Base-by-base conservation (phyloP, 1,284 basidiomycete genomes). In the Blastosporella zonata region DNA sequence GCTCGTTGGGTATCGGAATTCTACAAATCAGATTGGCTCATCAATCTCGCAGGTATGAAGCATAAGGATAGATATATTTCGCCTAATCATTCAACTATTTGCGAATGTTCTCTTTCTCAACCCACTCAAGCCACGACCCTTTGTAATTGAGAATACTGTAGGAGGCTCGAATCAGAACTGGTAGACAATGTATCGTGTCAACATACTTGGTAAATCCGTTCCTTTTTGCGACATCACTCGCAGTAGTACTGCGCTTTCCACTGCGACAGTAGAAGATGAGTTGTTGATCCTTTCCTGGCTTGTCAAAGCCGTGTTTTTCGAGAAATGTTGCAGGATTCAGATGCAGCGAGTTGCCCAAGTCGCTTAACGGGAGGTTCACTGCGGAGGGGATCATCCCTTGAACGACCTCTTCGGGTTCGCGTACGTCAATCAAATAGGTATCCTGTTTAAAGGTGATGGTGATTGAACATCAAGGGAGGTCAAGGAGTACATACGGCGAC, bases 331-430 rank as follows among this genome's bases (percentile, higher is more conserved):
- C 75, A 2, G 77, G 68, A 42, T 75, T 67, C 48, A 89, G 69
- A 56, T 82, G 74, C 41, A 99, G 68, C 5, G 92, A 84, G 38
- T 78, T 79, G 34, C 82, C 71, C 46, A 99, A 79, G 17, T 79
- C 77, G 3, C 90, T 90, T 18, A 99, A 81, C 5, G 97, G 96
- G 10, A 99, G 72, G 66, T 96, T 95, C 60, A 99, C 93, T 4
- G 95, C 82, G 9, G 92, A 94, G 2, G 97, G 97, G 61, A 99
- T 97, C 63, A 90, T 90, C 22, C 97, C 96, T 66, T 96, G 90
- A 2, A 88, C 79, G 28, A 95, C 91, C 68, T 99, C 97, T 57
- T 93, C 84, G 2, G 88, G 89, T 67, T 99, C 97, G 25, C 97
- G 86, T 6, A 99, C 95, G 67, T 99, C 93, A 51, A 96, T 83